Conservation (phyloP, 176 grass and related monocot genomes). For the Canna indica region DNA sequence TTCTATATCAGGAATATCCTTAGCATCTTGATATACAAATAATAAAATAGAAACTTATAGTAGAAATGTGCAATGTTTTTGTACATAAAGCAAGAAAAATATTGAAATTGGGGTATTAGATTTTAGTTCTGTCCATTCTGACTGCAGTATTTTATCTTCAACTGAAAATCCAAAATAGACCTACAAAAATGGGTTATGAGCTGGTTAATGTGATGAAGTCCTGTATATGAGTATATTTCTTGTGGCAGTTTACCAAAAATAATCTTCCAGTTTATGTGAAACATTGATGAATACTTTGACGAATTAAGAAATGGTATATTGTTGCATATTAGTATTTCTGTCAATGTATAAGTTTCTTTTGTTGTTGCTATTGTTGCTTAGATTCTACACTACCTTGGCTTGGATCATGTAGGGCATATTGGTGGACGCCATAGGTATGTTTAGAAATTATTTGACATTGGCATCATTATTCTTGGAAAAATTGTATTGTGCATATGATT, state of each 20-base stretch:
- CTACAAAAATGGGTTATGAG: background rate
- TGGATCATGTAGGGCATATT: conserved; percentile 93
- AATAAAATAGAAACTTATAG: background rate
- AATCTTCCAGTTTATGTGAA: background rate
- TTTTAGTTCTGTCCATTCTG: background rate
- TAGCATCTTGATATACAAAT: background rate
- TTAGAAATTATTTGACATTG: conserved; percentile 8
- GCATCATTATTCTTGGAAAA: background rate
- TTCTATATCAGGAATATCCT: background rate
- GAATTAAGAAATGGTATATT: background rate
- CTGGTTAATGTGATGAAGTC: background rate
- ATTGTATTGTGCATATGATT: background rate
- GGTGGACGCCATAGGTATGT: conserved; percentile 65
- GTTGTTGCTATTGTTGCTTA: conserved; percentile 22
- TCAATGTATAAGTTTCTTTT: background rate
- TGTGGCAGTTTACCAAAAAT: background rate
- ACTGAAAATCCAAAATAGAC: background rate
- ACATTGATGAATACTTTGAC: background rate
- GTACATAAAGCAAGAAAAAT: background rate
- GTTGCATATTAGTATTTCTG: background rate
- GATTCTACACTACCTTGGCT: conserved; percentile 90
- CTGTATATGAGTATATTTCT: background rate
- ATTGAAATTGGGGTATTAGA: background rate
- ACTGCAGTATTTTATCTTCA: background rate
- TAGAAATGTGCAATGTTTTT: background rate